Percentiles rank a stretch among this genome's conserved stretches.
phyloP scores from a whole-genome alignment of 176 grass and related monocot genomes.

The Oryza meridionalis region DNA sequence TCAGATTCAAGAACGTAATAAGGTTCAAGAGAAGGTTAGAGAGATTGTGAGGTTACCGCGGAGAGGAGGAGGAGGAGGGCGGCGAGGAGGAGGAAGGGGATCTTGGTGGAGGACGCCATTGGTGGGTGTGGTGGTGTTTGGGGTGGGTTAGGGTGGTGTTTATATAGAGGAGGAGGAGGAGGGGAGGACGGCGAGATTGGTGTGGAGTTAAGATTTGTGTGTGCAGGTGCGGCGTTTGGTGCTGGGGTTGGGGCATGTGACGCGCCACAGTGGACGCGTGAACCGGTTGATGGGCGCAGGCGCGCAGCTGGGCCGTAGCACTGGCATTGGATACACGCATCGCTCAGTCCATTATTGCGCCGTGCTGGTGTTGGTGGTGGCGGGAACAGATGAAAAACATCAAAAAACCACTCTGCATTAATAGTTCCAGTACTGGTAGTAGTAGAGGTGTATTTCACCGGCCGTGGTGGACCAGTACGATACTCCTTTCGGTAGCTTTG shows the following conservation, averaged over 20 bases:
- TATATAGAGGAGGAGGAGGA: neutral
- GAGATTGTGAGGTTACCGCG: neutral
- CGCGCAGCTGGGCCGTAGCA: too few species aligned
- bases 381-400: neutral
- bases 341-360: neutral
- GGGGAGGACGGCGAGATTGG: neutral
- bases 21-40: neutral
- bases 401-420: too few species aligned
- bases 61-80: constrained; percentile 44
- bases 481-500: neutral
- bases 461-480: neutral
- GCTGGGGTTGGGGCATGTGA: constrained; percentile 33
- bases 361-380: neutral
- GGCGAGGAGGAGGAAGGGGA: constrained; percentile 38
- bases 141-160: neutral
- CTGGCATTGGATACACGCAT: too few species aligned
- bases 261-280: constrained; percentile 22
- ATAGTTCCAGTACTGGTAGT: too few species aligned
- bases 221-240: neutral
- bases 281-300: neutral
- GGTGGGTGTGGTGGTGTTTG: neutral
- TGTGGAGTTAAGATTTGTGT: neutral
- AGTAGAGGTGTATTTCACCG: too few species aligned
- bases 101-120: constrained; percentile 26
- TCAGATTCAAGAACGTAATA: too few species aligned